Evolutionary conservation across 2,329 filamentous ascomycete species (phyloP).

Genomic region (Madurella fahalii): DNA sequence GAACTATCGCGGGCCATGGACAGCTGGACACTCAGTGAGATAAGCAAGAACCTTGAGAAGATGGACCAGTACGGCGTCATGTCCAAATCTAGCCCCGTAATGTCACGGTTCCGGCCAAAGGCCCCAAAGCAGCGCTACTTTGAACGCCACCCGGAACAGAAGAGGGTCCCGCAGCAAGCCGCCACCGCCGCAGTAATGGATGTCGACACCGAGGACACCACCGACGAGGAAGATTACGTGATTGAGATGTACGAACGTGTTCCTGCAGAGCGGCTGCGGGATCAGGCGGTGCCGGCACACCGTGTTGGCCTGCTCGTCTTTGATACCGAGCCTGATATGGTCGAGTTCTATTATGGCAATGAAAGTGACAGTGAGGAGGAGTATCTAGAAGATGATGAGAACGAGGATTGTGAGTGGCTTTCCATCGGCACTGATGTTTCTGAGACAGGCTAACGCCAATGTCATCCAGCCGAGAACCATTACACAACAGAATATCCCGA

Average conservation of each 20-base stretch:
- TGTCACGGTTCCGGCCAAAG: constrained; percentile 52
- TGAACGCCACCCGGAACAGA: constrained; percentile 49
- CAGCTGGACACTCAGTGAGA: constrained; percentile 55
- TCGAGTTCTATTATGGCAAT: constrained; percentile 56
- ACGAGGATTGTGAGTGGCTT: constrained; percentile 55
- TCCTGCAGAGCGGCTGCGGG: constrained; percentile 47
- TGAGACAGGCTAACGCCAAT: constrained; percentile 1
- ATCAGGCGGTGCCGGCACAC: constrained; percentile 42
- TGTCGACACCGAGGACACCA: constrained; percentile 40
- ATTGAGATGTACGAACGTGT: constrained; percentile 63
- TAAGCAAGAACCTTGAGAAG: constrained; percentile 48
- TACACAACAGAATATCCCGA: constrained; percentile 78
- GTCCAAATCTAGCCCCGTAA: constrained; percentile 23
- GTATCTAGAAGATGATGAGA: constrained; percentile 55
- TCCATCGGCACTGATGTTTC: not conserved
- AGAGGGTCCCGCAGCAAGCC: constrained; percentile 9
- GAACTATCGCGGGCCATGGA: constrained; percentile 54
- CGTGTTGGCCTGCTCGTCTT: constrained; percentile 55
- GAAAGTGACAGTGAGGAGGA: constrained; percentile 61
- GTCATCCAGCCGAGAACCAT: constrained; percentile 65
- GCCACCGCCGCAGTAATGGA: constrained; percentile 27
- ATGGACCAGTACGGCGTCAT: constrained; percentile 39
- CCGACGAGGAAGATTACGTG: constrained; percentile 55
- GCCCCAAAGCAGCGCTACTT: constrained; percentile 51
- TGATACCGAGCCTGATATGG: constrained; percentile 51